Evolutionary conservation across 768 basidiomycete species (phyloP), one percentile per base, ranked within the genome.

Genomic region (Phaeotremella fagi): DNA sequence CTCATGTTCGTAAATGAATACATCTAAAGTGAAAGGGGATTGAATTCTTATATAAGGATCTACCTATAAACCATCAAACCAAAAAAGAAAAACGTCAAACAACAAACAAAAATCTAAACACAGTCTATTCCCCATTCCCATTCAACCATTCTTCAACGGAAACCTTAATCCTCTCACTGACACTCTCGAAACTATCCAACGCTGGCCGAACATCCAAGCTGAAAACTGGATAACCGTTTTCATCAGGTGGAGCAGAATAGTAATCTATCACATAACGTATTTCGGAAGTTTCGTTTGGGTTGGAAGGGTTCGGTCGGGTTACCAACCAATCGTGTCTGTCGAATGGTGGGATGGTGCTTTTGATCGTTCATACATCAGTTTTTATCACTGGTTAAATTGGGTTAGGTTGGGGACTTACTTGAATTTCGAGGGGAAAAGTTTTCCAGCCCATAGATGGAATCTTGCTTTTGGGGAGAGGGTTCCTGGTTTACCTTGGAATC

Each of bases 301-400:
- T 42, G 42, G n/a, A 22, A 35, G 44, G 41, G 54, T 45, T 28
- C 38, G 18, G 23, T 47, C 94, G 84, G 26, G 86, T 86, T 49
- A 99, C 81, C 48, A 95, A 76, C 95, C 95, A 99, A 77, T 99
- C 95, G 72, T 99, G 95, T 6, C 95, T 85, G 71, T 99, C 95
- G 70, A 99, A 98, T 0, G 94, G 95, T 3, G 90, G 88, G 68
- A 90, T 87, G 36, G 83, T n/a, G n/a, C n/a, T n/a, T n/a, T n/a
- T n/a, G n/a, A n/a, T n/a, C n/a, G n/a, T n/a, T n/a, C n/a, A n/a
- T n/a, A n/a, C n/a, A n/a, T n/a, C n/a, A n/a, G n/a, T n/a, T n/a
- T n/a, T n/a, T n/a, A n/a, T n/a, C n/a, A n/a, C n/a, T n/a, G n/a
- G n/a, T n/a, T n/a, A n/a, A n/a, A n/a, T n/a, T n/a, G n/a, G n/a